Conservation (phyloP, 768 basidiomycete species). For the Boletus fagicola region DNA sequence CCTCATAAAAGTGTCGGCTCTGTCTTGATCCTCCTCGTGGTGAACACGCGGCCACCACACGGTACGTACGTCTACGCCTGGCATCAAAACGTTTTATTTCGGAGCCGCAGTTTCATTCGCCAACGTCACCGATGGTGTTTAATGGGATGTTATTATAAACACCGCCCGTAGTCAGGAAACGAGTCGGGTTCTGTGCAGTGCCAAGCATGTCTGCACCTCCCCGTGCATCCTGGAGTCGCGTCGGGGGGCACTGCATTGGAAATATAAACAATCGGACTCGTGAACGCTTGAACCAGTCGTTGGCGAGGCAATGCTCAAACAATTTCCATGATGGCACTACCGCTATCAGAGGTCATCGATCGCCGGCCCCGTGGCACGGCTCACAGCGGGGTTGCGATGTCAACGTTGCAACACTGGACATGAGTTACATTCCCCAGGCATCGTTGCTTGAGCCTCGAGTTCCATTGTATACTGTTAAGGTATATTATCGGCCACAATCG, state of each 20-base stretch:
- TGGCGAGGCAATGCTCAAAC: conserved; percentile 4
- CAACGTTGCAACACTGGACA: background rate
- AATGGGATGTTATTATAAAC: background rate
- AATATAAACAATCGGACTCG: conserved; percentile 3
- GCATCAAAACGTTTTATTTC: conserved; percentile 16
- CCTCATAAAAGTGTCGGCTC: too few species aligned
- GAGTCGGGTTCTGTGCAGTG: conserved; percentile 17
- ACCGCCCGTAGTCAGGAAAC: conserved; percentile 5
- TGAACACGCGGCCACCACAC: too few species aligned
- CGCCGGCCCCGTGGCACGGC: background rate
- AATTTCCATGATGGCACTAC: background rate
- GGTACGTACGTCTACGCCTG: conserved; percentile 11
- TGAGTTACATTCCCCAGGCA: background rate
- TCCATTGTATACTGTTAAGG: background rate
- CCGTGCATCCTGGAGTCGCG: conserved; percentile 4
- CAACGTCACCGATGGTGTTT: background rate
- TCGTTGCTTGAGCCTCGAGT: background rate
- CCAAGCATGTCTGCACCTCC: conserved; percentile 6
- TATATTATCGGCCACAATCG: background rate
- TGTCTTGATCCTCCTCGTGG: too few species aligned
- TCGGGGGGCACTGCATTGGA: conserved; percentile 9
- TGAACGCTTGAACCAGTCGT: background rate
- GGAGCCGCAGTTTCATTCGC: conserved; percentile 19
- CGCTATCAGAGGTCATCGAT: background rate
- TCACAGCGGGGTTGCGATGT: background rate